These are phyloP conservation scores for Rhizophagus prolifer DNA, from an alignment of 192 early-diverging fungal genomes.

Conservation along the genomic window DNA sequence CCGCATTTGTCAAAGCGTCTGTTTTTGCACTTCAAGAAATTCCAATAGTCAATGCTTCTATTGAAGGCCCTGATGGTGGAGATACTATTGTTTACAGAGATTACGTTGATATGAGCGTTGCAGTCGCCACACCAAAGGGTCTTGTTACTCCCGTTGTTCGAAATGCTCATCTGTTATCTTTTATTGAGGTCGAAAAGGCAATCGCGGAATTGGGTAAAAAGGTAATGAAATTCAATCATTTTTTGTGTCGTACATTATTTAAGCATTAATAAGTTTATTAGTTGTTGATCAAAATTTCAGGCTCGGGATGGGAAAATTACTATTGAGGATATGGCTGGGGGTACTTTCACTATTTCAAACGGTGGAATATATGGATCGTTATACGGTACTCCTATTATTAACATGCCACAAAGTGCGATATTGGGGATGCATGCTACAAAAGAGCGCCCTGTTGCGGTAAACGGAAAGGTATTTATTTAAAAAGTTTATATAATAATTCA, in stretches of 20 bases:
- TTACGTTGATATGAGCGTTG: constrained; percentile 93
- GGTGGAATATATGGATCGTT: constrained; percentile 98
- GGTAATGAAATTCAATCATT: constrained; percentile 38
- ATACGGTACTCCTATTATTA: constrained; percentile 98
- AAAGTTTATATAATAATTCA: background rate
- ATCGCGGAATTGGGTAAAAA: constrained; percentile 85
- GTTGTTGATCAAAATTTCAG: constrained; percentile 40
- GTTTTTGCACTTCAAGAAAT: constrained; percentile 83
- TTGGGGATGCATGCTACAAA: constrained; percentile 99
- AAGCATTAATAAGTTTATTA: background rate
- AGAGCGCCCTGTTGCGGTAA: constrained; percentile 91
- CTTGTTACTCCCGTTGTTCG: constrained; percentile 96
- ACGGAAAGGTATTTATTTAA: constrained; percentile 74
- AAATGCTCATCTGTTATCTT: constrained; percentile 81
- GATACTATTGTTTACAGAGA: constrained; percentile 90
- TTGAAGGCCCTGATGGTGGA: constrained; percentile 63
- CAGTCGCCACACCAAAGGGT: constrained; percentile 98
- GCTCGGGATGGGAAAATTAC: constrained; percentile 94
- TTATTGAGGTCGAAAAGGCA: constrained; percentile 89
- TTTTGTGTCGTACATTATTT: background rate
- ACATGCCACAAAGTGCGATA: constrained; percentile 95
- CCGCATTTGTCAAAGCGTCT: constrained; percentile 93
- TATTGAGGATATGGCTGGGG: constrained; percentile 97
- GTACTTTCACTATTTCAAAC: constrained; percentile 99
- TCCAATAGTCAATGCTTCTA: constrained; percentile 92